Evolutionary conservation across 2,329 filamentous ascomycete species (phyloP), one percentile per base, ranked within the genome.

Genomic region (Alternaria viburni): DNA sequence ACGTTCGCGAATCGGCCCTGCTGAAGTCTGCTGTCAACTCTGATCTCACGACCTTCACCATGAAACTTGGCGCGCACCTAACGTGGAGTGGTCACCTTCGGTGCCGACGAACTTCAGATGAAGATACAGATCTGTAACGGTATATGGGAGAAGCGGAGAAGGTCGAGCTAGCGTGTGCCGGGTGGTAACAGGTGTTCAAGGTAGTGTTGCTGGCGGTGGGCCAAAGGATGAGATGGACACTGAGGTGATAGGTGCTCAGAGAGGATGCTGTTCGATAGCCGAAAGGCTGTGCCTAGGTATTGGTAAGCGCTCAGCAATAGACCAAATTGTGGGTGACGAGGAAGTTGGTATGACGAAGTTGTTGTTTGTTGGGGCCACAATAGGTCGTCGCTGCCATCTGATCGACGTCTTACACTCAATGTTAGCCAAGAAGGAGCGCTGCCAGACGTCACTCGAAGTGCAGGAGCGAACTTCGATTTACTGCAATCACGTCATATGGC

Each of bases 191-290:
- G 21, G 9, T 19, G 25, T 6, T 23, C 43, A 21, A 15, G 23
- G 44, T 43, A 41, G 15, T 17, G 23, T 43, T 28, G 43, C 44
- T 28, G n/a, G 19, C 49, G 36, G 45, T 36, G 36, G 19, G 30
- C 32, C 30, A 36, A 45, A 12, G 55, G 19, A 46, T 23, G 23
- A 19, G 45, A n/a, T 41, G 23, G 28, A 30, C 15, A 23, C 7
- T 19, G n/a, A 11, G 17, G 17, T 43, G 26, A 15, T 13, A 54
- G 30, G 36, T 63, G 57, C 49, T 55, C 46, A 43, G 32, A 47
- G 55, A 66, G 60, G 63, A 62, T 60, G 12, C 21, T 58, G 17
- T 61, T 51, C 17, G 45, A 32, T 60, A 54, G 55, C 62, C 59
- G 45, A 21, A 25, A 17, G 47, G 28, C 57, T 28, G 23, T 41